Evolutionary conservation across 495 filamentous ascomycete species (phyloP).

Genomic region (Neurospora sp.): DNA sequence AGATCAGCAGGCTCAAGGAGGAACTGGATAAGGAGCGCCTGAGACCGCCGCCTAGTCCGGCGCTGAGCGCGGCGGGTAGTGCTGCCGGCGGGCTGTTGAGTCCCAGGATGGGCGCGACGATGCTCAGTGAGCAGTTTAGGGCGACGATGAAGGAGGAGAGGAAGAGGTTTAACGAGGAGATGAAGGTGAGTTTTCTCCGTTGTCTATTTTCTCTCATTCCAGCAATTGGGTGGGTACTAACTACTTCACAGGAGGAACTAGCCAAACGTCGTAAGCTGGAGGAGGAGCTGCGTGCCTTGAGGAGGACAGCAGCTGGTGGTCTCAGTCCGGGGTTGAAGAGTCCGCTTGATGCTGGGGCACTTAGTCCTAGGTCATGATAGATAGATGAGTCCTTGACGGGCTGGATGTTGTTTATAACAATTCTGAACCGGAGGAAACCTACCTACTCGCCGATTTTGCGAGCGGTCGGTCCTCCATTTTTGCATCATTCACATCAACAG

Average conservation of each 20-base stretch:
- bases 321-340: slow-evolving; percentile 14
- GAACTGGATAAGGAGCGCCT: slow-evolving; percentile 35
- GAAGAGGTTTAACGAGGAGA: slow-evolving; percentile 41
- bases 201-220: background rate
- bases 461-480: background rate
- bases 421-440: background rate
- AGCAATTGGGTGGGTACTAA: background rate
- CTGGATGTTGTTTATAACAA: background rate
- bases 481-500: background rate
- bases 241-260: slow-evolving; percentile 34
- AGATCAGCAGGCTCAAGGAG: slow-evolving; percentile 30
- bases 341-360: slow-evolving; percentile 11
- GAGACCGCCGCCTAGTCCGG: slow-evolving; percentile 15
- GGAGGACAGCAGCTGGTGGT: slow-evolving; percentile 12
- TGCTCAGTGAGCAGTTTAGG: slow-evolving; percentile 32
- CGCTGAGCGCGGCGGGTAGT: slow-evolving; percentile 1
- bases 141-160: slow-evolving; percentile 39
- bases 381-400: background rate
- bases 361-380: slow-evolving; percentile 10
- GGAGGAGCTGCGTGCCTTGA: slow-evolving; percentile 33
- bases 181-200: slow-evolving; percentile 28
- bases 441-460: background rate
- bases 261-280: slow-evolving; percentile 34
- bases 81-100: background rate
- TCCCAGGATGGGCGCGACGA: slow-evolving; percentile 17